phyloP scores from a whole-genome alignment of 371 early-diverging fungal species.

The Rhizopus delemar region DNA sequence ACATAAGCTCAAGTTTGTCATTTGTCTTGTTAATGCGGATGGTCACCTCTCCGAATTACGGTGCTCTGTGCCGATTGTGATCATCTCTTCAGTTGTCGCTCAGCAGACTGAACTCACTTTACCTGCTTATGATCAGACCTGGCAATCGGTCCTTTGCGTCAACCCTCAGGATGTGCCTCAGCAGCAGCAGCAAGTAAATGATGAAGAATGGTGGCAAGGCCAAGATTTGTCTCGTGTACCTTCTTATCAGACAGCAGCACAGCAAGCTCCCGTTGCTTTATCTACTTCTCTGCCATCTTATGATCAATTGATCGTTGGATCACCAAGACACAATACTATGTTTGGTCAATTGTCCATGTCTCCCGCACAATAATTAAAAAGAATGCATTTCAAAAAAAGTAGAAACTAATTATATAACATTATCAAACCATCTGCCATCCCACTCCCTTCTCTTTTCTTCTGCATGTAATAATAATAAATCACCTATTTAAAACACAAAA shows the following conservation, averaged over 20 bases:
- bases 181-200: neutral
- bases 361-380: neutral
- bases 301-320: slow-evolving; percentile 25
- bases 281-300: slow-evolving; percentile 48
- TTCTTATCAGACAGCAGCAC: slow-evolving; percentile 45
- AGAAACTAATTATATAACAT: too few relatives aligned
- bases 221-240: slow-evolving; percentile 43
- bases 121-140: slow-evolving; percentile 42
- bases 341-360: slow-evolving; percentile 17
- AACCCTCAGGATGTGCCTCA: slow-evolving; percentile 1
- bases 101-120: slow-evolving; percentile 31
- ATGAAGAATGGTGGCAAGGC: slow-evolving; percentile 41
- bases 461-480: neutral
- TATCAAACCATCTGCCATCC: too few relatives aligned
- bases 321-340: slow-evolving; percentile 20
- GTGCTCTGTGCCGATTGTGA: slow-evolving; percentile 35
- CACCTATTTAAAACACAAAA: too few relatives aligned
- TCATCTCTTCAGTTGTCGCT: slow-evolving; percentile 35
- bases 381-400: too few relatives aligned
- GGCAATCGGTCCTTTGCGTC: slow-evolving; percentile 33
- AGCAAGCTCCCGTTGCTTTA: slow-evolving; percentile 32
- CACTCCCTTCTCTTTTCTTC: too few relatives aligned
- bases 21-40: slow-evolving; percentile 37
- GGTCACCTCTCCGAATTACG: slow-evolving; percentile 48
- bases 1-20: slow-evolving; percentile 43